Evolutionary conservation across 768 basidiomycete genomes (phyloP), one percentile per base, ranked within the genome.

Genomic region (Auriculariales sp.): DNA sequence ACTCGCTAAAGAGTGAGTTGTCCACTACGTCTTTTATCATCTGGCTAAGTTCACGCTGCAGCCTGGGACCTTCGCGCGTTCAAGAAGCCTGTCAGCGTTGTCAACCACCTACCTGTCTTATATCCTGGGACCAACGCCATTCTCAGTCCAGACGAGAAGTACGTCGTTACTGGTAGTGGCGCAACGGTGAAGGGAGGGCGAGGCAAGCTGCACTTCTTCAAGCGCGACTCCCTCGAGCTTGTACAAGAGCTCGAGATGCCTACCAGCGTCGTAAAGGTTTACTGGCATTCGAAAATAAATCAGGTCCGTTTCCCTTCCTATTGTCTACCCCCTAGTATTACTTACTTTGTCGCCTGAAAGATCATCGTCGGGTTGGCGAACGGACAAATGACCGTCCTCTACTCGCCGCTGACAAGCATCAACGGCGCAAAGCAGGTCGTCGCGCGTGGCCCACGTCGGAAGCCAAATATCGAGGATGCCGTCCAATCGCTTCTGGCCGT

Each of bases 271-370:
- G 87, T 99, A 50, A 85, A 82, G 59, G 87, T 97, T 2, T 66
- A 75, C 25, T 99, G 95, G 95, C 95, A 97, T 68, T 78, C 88
- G 4, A 89, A 87, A 66, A 98, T 99, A 71, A 99, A 99, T 69
- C 90, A 95, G 75, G 89, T 86, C 54, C 57, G 80, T 61, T 45
- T 36, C 49, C 32, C 51, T 31, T 12, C 14, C 24, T 47, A 29
- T 25, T 17, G 31, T 24, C 28, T 34, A 36, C 17, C 30, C 48
- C 44, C 36, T 32, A 11, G 32, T 27, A 14, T 25, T 45, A 32
- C 34, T 46, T 53, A 47, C 25, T 47, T 55, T 53, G 50, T 42
- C 15, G 6, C 30, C 22, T 30, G 3, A 15, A 63, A 98, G 85
- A 87, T 99, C 59, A 70, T 97, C 52, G 74, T 86, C 32, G 87